Evolutionary conservation across 305 asterid species (phyloP).

Genomic region (Ruellia speciosa): DNA sequence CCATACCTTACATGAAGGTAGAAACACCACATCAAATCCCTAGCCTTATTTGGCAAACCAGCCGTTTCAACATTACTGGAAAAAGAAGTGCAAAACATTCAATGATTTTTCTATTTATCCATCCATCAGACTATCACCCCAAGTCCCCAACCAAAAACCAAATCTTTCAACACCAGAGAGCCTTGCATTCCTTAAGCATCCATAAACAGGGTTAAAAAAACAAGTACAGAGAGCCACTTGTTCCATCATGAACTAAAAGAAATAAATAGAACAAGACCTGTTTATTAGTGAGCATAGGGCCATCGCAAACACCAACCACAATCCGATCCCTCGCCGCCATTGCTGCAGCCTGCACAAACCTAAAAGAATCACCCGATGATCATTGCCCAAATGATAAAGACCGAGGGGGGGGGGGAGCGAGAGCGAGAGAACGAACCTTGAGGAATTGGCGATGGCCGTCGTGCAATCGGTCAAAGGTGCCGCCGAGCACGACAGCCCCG

Average conservation of each 20-base stretch:
- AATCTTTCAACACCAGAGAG: too few relatives aligned
- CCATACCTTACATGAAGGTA: too few relatives aligned
- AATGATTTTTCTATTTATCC: too few relatives aligned
- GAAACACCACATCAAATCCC: too few relatives aligned
- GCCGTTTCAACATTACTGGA: too few relatives aligned
- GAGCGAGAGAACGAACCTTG: constrained; percentile 33
- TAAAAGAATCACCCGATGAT: constrained; percentile 1
- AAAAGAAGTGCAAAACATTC: too few relatives aligned
- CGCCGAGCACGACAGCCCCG: constrained; percentile 74
- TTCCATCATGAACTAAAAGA: not conserved
- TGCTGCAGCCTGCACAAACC: constrained; percentile 58
- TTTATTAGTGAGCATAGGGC: constrained; percentile 77
- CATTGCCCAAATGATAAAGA: not conserved
- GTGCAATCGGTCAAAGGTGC: constrained; percentile 93
- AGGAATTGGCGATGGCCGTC: constrained; percentile 93
- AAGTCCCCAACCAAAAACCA: too few relatives aligned
- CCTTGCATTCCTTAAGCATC: not conserved
- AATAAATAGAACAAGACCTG: constrained; percentile 30
- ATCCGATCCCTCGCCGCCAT: constrained; percentile 57
- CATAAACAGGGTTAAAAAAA: not conserved
- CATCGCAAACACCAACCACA: constrained; percentile 85
- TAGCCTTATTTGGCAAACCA: too few relatives aligned
- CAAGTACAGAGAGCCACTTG: too few relatives aligned
- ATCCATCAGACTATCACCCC: too few relatives aligned
- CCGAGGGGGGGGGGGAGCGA: not conserved